Evolutionary conservation across 2,329 filamentous ascomycete species (phyloP).

Genomic region (Aspergillus spinulosporus): DNA sequence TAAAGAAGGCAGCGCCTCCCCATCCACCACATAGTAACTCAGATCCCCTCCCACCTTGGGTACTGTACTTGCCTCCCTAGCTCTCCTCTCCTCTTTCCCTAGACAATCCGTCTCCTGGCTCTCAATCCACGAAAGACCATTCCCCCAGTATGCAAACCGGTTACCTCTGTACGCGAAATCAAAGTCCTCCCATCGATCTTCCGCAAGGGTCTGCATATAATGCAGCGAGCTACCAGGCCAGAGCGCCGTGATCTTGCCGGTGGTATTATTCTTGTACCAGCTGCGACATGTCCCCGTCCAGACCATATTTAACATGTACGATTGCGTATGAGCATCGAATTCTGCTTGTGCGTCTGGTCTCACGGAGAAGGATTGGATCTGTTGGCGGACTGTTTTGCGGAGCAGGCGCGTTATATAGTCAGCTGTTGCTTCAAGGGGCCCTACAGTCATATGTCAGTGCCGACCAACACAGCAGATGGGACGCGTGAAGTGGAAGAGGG

Average conservation of each 20-base stretch:
- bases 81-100: background rate
- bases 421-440: slow-evolving; percentile 39
- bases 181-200: slow-evolving; percentile 25
- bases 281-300: slow-evolving; percentile 35
- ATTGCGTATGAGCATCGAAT: slow-evolving; percentile 33
- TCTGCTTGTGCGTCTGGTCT: slow-evolving; percentile 38
- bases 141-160: slow-evolving; percentile 24
- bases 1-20: background rate
- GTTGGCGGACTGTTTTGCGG: slow-evolving; percentile 34
- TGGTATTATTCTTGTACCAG: slow-evolving; percentile 40
- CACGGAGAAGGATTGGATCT: slow-evolving; percentile 38
- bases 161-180: slow-evolving; percentile 16
- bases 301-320: slow-evolving; percentile 34
- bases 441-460: slow-evolving; percentile 24
- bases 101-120: background rate
- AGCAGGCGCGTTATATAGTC: slow-evolving; percentile 46
- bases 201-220: slow-evolving; percentile 22
- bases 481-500: no score
- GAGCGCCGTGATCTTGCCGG: slow-evolving; percentile 22
- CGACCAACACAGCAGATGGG: background rate
- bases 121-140: slow-evolving; percentile 27
- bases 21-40: background rate
- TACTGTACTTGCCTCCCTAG: background rate
- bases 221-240: slow-evolving; percentile 24
- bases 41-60: background rate